A percentile compares a stretch with the other conserved stretches of the same genome.
Evolutionary conservation across 805 yeast genomes (phyloP).

Genomic region (Metahyphopichia silvanorum): DNA sequence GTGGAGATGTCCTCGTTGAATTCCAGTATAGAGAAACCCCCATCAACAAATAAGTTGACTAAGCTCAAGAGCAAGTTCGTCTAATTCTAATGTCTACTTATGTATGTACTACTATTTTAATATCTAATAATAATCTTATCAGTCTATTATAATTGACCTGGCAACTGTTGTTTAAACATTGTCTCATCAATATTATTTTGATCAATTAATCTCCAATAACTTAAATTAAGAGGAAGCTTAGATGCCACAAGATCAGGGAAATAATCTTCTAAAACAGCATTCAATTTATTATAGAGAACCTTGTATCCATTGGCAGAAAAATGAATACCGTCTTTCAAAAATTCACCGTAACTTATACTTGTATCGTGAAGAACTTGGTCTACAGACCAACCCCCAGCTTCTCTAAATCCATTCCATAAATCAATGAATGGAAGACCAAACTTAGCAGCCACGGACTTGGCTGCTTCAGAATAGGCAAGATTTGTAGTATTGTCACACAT

Average conservation of each 20-base stretch:
- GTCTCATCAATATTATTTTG: conserved; percentile 8
- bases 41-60: conserved; percentile 10
- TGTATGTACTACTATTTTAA: no score
- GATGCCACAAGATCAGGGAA: conserved; percentile 52
- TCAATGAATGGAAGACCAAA: conserved; percentile 58
- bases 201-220: conserved; percentile 37
- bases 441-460: conserved; percentile 42
- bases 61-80: conserved; percentile 17
- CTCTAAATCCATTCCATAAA: conserved; percentile 43
- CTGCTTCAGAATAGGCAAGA: conserved; percentile 48
- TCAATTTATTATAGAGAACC: conserved; percentile 44
- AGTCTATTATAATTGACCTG: no score
- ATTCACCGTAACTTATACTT: conserved; percentile 6
- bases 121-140: no score
- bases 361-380: conserved; percentile 41
- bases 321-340: conserved; percentile 54
- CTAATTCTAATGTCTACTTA: conserved; percentile 5
- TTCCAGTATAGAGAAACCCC: conserved; percentile 1
- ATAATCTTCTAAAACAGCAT: conserved; percentile 28
- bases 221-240: conserved; percentile 30
- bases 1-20: neutral
- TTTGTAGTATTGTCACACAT: conserved; percentile 45
- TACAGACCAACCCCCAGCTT: conserved; percentile 27
- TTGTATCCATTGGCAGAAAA: conserved; percentile 53
- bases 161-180: conserved; percentile 3